phyloP scores from a whole-genome alignment of 306 rosid genomes.

The Senna tora region DNA sequence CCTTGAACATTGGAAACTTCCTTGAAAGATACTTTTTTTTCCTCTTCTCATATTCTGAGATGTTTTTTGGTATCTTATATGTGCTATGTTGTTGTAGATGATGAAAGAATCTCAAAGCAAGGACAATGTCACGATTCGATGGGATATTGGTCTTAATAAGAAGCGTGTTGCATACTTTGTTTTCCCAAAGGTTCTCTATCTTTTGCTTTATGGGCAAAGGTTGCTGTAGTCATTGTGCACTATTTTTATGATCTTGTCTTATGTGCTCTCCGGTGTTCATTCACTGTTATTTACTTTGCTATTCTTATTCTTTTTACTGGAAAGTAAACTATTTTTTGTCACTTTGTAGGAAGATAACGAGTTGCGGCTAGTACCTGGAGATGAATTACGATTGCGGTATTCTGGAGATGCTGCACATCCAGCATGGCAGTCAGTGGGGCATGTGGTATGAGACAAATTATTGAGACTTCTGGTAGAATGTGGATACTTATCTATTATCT shows the following conservation, averaged over 20 bases:
- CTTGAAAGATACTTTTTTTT: neutral
- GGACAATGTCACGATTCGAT: slow-evolving; percentile 67
- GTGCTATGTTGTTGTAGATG: slow-evolving; percentile 47
- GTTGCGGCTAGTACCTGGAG: slow-evolving; percentile 96
- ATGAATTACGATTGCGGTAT: slow-evolving; percentile 91
- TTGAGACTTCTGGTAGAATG: neutral
- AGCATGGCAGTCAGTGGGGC: slow-evolving; percentile 99
- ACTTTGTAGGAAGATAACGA: slow-evolving; percentile 90
- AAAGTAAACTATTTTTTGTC: slow-evolving; percentile 36
- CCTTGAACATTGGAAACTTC: neutral
- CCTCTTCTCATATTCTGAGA: neutral
- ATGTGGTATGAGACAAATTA: slow-evolving; percentile 64
- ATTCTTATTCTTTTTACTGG: neutral
- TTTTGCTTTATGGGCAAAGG: neutral
- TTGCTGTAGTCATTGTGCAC: neutral
- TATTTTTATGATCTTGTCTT: neutral
- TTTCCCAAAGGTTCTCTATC: slow-evolving; percentile 60
- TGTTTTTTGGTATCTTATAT: neutral
- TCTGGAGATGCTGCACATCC: slow-evolving; percentile 99
- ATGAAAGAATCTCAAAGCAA: slow-evolving; percentile 85
- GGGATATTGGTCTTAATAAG: slow-evolving; percentile 81
- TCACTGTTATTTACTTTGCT: neutral
- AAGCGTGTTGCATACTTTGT: slow-evolving; percentile 77
- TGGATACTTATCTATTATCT: neutral
- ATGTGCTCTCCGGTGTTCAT: neutral